Evolutionary conservation across 495 filamentous ascomycete genomes (phyloP), one percentile per base, ranked within the genome.

Genomic region (Ramalina intermedia): DNA sequence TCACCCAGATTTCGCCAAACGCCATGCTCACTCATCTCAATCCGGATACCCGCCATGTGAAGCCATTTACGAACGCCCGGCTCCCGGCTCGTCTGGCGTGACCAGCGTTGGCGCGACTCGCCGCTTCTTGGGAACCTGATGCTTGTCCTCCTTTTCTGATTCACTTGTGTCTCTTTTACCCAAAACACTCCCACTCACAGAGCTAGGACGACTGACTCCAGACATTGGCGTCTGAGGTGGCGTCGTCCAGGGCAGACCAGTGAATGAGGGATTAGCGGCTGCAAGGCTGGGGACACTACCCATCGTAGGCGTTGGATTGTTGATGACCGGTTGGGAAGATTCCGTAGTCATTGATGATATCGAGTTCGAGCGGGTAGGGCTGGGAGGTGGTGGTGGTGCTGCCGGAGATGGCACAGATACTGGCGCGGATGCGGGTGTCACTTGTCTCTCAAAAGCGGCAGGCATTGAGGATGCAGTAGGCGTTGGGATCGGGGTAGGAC

Each of bases 301-400:
- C 7, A 81, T 67, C 14, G 81, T 87, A 3, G 85, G 75, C 0
- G 84, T 82, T 11, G 87, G 85, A 52, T 94, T 90, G 61, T 76
- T 89, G 43, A 85, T 73, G 3, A 80, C 64, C 16, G 61, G 45
- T n/a, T 63, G 49, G 29, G 72, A 69, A 14, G 67, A 64, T 47
- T 70, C 66, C 0, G 87, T 93, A 8, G 80, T 73, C 14, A 89
- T 72, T n/a, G 88, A 95, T 3, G 85, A 88, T 4, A 81, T 74
- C 8, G 91, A 95, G 52, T 84, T 93, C 1, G 87, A 90, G 37
- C 90, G 71, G 2, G 85, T 75, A 14, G 85, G 87, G 21, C 84
- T 88, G 6, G 78, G 74, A 9, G 85, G 84, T 17, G 54, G 58
- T 51, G 44, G 66, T 47, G 55, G 49, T 18, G 59, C 52, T 1